Conservation (phyloP, 345 rosid species). For the Citropsis articulata region DNA sequence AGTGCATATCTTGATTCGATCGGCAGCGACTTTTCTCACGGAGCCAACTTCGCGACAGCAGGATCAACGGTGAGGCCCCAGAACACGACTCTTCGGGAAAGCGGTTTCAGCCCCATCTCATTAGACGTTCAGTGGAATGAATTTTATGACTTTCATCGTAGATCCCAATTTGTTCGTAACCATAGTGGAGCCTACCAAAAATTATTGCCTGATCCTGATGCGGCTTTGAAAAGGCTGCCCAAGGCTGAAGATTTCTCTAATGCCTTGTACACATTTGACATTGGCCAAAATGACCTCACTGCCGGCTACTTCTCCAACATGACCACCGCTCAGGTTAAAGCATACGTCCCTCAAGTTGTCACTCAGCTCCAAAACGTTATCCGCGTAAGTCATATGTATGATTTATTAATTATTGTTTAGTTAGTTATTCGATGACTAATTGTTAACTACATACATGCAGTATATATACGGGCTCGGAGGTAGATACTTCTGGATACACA, state of each 20-base stretch:
- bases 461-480: constrained; percentile 46
- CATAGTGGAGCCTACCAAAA: constrained; percentile 44
- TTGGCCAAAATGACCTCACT: constrained; percentile 75
- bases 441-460: constrained; percentile 18
- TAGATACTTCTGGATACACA: constrained; percentile 64
- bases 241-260: constrained; percentile 36
- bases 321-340: constrained; percentile 39
- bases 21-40: constrained; percentile 76
- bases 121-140: constrained; percentile 63
- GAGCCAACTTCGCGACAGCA: constrained; percentile 91
- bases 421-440: neutral
- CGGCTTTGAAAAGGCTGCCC: constrained; percentile 40
- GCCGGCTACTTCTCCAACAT: constrained; percentile 49
- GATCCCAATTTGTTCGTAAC: constrained; percentile 57
- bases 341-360: constrained; percentile 48
- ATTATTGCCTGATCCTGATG: constrained; percentile 42
- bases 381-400: constrained; percentile 19
- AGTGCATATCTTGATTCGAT: constrained; percentile 77
- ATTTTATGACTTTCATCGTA: constrained; percentile 46
- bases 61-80: constrained; percentile 84
- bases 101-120: constrained; percentile 86
- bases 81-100: constrained; percentile 61
- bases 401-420: too few species aligned
- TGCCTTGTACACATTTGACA: constrained; percentile 69
- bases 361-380: constrained; percentile 37